phyloP scores from a whole-genome alignment of 768 basidiomycete species.

The Russula virescens region DNA sequence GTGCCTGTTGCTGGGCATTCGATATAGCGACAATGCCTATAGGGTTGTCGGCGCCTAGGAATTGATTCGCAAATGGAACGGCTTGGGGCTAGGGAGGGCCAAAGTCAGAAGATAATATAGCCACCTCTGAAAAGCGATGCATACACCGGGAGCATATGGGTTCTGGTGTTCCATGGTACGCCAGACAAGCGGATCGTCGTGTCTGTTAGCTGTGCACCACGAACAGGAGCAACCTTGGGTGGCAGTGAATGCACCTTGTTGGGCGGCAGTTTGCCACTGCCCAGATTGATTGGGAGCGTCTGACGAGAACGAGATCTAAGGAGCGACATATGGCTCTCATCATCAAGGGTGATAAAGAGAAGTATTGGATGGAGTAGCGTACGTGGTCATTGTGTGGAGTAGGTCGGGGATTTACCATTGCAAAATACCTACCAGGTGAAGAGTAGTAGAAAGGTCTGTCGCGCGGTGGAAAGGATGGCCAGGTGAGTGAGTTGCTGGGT shows the following conservation, averaged over 20 bases:
- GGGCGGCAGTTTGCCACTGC: background rate
- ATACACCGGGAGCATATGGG: background rate
- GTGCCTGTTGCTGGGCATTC: background rate
- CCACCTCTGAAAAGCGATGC: background rate
- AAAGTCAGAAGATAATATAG: background rate
- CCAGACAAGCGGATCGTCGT: background rate
- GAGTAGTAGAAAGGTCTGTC: too few species aligned
- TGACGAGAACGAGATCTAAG: background rate
- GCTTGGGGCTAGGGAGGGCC: background rate
- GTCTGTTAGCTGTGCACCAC: background rate
- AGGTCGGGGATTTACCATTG: too few species aligned
- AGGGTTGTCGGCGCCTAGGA: too few species aligned
- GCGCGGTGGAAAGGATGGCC: too few species aligned
- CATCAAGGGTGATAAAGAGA: too few species aligned
- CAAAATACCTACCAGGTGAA: too few species aligned
- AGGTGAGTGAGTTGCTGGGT: too few species aligned
- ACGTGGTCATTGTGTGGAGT: too few species aligned
- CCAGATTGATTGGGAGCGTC: background rate
- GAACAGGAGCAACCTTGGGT: background rate
- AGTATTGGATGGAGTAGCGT: too few species aligned
- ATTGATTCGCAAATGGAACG: background rate
- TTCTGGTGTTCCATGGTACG: background rate
- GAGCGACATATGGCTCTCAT: background rate
- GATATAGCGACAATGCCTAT: too few species aligned
- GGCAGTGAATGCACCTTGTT: background rate